Conservation (phyloP, 768 basidiomycete species). For the Termitomyces sp. region DNA sequence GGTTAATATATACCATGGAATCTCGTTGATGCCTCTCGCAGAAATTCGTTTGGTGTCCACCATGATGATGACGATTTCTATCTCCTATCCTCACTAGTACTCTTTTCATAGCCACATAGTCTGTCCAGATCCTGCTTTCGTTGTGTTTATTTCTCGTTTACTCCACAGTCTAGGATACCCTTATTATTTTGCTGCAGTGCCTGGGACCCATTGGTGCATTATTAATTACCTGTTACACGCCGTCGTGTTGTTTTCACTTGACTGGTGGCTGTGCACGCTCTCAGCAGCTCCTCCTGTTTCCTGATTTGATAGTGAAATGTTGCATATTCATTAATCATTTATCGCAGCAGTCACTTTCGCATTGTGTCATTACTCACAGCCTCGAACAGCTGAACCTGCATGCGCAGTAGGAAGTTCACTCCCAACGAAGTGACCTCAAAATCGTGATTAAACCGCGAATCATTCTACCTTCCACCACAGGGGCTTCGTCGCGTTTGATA, state of each 20-base stretch:
- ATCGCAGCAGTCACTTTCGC: no score
- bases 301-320: background rate
- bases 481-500: no score
- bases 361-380: no score
- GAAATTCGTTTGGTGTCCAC: slow-evolving; percentile 2
- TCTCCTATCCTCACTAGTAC: slow-evolving; percentile 11
- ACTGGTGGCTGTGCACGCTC: background rate
- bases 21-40: slow-evolving; percentile 11
- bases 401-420: no score
- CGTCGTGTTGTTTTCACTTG: slow-evolving; percentile 5
- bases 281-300: background rate
- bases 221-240: slow-evolving; percentile 6
- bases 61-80: slow-evolving; percentile 11
- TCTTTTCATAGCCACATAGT: slow-evolving; percentile 7
- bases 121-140: slow-evolving; percentile 24
- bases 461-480: no score
- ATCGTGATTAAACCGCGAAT: no score
- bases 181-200: slow-evolving; percentile 11
- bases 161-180: slow-evolving; percentile 20
- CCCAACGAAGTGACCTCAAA: no score
- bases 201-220: slow-evolving; percentile 10
- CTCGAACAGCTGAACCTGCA: no score
- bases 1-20: slow-evolving; percentile 10
- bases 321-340: no score
- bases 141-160: slow-evolving; percentile 23